Base-by-base conservation (phyloP, 352 stramenopile species). In the Phytophthora vignae region DNA sequence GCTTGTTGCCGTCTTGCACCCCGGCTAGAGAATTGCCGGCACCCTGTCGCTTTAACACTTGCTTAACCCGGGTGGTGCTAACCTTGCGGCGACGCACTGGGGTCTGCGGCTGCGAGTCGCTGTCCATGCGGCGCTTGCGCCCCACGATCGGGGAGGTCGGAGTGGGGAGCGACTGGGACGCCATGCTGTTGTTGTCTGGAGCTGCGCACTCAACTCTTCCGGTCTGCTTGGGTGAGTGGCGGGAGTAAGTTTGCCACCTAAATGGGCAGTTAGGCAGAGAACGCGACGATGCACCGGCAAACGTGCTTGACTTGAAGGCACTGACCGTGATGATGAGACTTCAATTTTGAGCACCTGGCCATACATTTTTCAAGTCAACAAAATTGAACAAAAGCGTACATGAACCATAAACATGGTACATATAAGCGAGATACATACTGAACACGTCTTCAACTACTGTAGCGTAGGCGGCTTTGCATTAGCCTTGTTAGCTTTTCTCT, bases 361-460 rank as follows among this genome's bases (percentile, higher is more conserved):
- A 67, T 79, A 79, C 72, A 79, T 57, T 73, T 21, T 64, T 44
- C 67, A 76, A 76, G 62, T 76, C 21, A 66, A 33, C 55, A 55
- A 29, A 22, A 42, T 15, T 11, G 42, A 50, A 10, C n/a, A 17
- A 50, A 22, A 17, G 5, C 12, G 42, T 50, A 50, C 8, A 10
- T 21, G 42, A 22, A 57, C 52, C 38, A 6, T 44, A 9, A n/a
- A n/a, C n/a, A n/a, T 8, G 38, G 38, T 44, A 44, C 38, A 15
- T 2, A n/a, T 1, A 7, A 44, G 4, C n/a, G 17, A 6, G 17
- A 7, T 7, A n/a, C 38, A 33, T 33, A 33, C 29, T 14, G 38
- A 17, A n/a, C 14, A 17, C 6, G 38, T 44, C 36, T 44, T 44
- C 36, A 44, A n/a, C n/a, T n/a, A n/a, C n/a, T n/a, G n/a, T n/a